Evolutionary conservation across 352 stramenopile species (phyloP).

Genomic region (Phytopythium sindhum): DNA sequence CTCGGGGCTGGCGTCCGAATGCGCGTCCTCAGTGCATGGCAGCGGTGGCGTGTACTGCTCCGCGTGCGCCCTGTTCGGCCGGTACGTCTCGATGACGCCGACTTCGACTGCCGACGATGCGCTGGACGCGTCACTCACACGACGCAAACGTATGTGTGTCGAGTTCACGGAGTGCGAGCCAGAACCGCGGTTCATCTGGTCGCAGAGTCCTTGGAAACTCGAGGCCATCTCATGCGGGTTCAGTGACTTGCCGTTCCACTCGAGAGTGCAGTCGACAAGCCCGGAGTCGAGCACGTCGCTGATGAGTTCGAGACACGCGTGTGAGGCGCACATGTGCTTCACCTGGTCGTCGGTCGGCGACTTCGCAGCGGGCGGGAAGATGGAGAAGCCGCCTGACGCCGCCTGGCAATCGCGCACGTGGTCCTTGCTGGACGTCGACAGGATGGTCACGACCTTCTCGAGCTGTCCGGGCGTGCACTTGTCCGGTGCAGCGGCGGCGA

Average conservation of each 20-base stretch:
- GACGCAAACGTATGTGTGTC: not conserved
- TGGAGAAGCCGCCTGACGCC: slow-evolving; percentile 5
- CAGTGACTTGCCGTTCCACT: not conserved
- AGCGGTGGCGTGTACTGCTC: not conserved
- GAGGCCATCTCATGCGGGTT: slow-evolving; percentile 1
- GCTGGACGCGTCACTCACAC: not conserved
- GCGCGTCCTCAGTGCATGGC: not conserved
- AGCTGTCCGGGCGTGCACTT: slow-evolving; percentile 2
- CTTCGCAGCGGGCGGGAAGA: slow-evolving; percentile 4
- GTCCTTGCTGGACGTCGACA: slow-evolving; percentile 4
- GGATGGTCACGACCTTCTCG: not conserved
- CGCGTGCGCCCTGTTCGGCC: not conserved
- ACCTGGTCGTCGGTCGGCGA: slow-evolving; percentile 5
- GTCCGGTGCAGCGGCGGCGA: not conserved
- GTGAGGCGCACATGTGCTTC: not conserved
- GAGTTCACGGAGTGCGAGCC: not conserved
- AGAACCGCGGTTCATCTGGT: not conserved
- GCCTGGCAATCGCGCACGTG: not conserved
- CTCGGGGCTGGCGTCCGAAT: not conserved
- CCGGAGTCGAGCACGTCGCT: not conserved
- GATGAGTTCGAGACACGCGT: not conserved
- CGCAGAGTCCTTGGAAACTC: not conserved
- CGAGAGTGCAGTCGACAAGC: not conserved
- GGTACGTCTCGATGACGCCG: slow-evolving; percentile 3
- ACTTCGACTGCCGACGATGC: not conserved